Base-by-base conservation (phyloP, 352 stramenopile species). In the Blastocystis sp. region DNA sequence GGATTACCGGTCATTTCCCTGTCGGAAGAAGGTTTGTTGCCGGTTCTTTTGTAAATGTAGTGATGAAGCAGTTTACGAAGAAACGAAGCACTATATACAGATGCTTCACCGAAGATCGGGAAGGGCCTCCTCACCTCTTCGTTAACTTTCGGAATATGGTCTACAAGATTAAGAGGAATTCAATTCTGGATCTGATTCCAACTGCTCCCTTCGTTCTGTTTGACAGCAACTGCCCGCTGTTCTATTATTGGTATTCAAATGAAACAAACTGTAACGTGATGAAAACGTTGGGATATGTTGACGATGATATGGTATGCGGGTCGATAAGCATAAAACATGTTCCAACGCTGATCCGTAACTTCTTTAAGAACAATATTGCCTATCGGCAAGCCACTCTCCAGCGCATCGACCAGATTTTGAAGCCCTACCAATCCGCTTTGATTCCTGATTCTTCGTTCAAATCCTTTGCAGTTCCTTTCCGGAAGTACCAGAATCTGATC, bases 181-280 rank as follows among this genome's bases (percentile, higher is more conserved):
- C 6, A 6, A 63, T 81, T 21, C 36, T 11, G 1, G n/a, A 63
- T 4, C 49, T 44, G 11, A 32, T 57, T 78, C 27, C 36, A n/a
- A 14, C 38, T 1, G 32, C 4, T 11, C 24, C 14, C 3, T 46
- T 54, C 29, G 29, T 81, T 4, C 9, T 61, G 6, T 36, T 81
- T 16, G 32, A 81, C 16, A 44, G 69, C 18, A 81, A 81, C 53
- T 81, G 69, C 42, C 69, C 48, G 9, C 24, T 64, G 27, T 81
- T 64, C 36, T 64, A 81, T 38, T 81, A 81, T n/a, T 81, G 69
- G 69, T 34, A 48, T 1, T 2, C 32, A 7, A 44, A 64, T 11
- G 21, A 6, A 3, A 21, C 32, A 0, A 81, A 81, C n/a, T 63
- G 42, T 34, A 32, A 48, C 21, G n/a, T 4, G 4, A 36, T 81